Conservation (phyloP, 139 green algal genomes). For the Astrephomene gubernaculifera region DNA sequence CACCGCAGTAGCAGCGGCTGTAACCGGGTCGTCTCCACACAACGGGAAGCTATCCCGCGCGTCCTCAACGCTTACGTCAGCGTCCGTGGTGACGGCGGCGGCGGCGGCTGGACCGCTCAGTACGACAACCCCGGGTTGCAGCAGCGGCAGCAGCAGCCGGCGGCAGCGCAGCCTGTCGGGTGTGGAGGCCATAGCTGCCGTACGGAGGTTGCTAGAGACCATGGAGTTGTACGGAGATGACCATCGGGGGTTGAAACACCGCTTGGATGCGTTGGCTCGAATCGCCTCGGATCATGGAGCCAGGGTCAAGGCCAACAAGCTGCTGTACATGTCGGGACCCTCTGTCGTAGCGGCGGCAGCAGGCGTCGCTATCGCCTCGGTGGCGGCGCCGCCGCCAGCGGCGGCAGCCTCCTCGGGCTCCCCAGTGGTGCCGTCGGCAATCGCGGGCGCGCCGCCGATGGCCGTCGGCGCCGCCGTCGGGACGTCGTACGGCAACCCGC, state of each 20-base stretch:
- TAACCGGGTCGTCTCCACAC: too few relatives aligned
- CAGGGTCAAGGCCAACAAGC: neutral
- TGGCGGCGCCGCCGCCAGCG: neutral
- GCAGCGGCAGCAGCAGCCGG: too few relatives aligned
- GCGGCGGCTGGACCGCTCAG: neutral
- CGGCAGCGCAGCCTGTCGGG: neutral
- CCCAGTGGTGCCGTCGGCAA: neutral
- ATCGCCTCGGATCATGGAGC: neutral
- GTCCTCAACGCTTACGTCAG: too few relatives aligned
- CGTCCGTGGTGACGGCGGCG: neutral
- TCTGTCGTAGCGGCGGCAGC: neutral
- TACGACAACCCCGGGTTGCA: neutral
- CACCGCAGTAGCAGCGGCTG: too few relatives aligned
- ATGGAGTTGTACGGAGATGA: neutral
- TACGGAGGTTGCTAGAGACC: neutral
- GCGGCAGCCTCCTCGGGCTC: neutral
- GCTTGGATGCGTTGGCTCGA: slow-evolving; percentile 13
- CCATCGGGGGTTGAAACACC: slow-evolving; percentile 10
- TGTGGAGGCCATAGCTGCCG: neutral
- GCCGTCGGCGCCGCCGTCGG: neutral
- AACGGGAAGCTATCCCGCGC: too few relatives aligned
- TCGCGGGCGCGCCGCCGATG: neutral
- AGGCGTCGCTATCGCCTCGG: neutral
- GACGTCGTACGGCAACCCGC: neutral
- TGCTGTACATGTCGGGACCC: neutral